Base-by-base conservation (phyloP, 2,329 filamentous ascomycete species). In the Pseudocercospora macadamiae region DNA sequence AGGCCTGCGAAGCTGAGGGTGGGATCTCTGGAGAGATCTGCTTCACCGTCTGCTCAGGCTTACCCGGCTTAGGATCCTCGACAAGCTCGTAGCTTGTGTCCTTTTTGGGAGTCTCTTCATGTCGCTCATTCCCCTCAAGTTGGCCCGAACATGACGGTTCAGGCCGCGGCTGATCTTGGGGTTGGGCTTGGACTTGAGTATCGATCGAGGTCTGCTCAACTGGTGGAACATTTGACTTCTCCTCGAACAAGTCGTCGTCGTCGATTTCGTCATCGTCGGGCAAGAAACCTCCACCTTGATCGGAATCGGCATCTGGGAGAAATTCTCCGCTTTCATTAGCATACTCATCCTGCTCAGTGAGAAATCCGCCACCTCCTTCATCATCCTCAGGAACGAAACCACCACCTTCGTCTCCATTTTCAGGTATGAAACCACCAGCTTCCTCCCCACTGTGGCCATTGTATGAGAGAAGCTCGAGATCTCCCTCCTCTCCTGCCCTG, bases 371-470 rank as follows among this genome's bases (percentile, higher is more conserved):
- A 10, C 21, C 55, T 6, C 53, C 23, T 28, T 56, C 74, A 59
- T 76, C 76, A n/a, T 66, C 60, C 32, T 64, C 57, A 25, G 59
- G 57, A n/a, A 68, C 44, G 55, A 68, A 69, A 10, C 64, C 68
- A 39, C 66, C 60, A 76, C 77, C 70, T 18, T 73, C 70, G 25
- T 73, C 71, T 25, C 76, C 72, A 32, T 64, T 62, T 2, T 63
- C 59, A 16, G 45, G 42, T 36, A 62, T 26, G 19, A 54, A 28
- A 3, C 34, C 44, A 9, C 53, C 58, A 16, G 64, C 57, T n/a
- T 66, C 64, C 1, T 67, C 63, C 1, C 64, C 61, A 42, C 47
- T 61, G 12, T 59, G 66, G 44, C 55, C 53, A 12, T 55, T 14
- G 12, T n/a, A n/a, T n/a, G n/a, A n/a, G n/a, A n/a, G n/a, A n/a